phyloP scores from a whole-genome alignment of 1,284 basidiomycete species.

The Leccinum insolens region DNA sequence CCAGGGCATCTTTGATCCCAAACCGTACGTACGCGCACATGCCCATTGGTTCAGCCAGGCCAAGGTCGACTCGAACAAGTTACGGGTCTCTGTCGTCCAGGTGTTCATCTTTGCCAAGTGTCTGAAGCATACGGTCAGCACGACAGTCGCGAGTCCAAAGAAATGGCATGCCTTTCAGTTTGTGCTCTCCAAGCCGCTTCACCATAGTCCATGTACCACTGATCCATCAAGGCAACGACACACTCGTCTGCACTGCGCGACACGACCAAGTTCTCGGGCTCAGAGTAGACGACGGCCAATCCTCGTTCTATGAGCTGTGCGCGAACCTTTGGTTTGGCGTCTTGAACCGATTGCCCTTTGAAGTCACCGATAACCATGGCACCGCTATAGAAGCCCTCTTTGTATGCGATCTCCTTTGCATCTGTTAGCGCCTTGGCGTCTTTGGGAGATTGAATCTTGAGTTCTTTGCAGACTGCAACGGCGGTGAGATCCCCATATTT shows the following conservation, averaged over 20 bases:
- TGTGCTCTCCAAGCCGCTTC: conserved; percentile 87
- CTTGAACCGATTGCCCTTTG: conserved; percentile 86
- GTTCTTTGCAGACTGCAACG: conserved; percentile 81
- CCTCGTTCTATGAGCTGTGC: conserved; percentile 81
- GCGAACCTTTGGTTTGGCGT: conserved; percentile 90
- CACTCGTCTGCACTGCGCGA: conserved; percentile 94
- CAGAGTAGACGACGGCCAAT: conserved; percentile 90
- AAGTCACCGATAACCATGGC: conserved; percentile 90
- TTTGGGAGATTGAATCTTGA: conserved; percentile 97
- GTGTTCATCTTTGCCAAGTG: conserved; percentile 88
- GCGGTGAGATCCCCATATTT: conserved; percentile 94
- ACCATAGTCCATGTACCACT: conserved; percentile 99
- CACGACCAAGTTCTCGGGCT: conserved; percentile 93
- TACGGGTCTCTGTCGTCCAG: conserved; percentile 86
- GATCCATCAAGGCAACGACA: conserved; percentile 97
- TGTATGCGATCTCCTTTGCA: conserved; percentile 98
- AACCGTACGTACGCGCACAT: conserved; percentile 94
- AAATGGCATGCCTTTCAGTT: conserved; percentile 78
- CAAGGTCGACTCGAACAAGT: conserved; percentile 91
- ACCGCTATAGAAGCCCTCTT: conserved; percentile 97
- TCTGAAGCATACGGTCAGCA: conserved; percentile 40
- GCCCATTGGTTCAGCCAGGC: conserved; percentile 99
- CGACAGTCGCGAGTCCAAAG: neutral
- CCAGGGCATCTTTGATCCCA: conserved; percentile 97
- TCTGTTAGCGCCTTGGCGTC: conserved; percentile 92